phyloP scores from a whole-genome alignment of 768 basidiomycete genomes.

The Cyclocybe aegerita region DNA sequence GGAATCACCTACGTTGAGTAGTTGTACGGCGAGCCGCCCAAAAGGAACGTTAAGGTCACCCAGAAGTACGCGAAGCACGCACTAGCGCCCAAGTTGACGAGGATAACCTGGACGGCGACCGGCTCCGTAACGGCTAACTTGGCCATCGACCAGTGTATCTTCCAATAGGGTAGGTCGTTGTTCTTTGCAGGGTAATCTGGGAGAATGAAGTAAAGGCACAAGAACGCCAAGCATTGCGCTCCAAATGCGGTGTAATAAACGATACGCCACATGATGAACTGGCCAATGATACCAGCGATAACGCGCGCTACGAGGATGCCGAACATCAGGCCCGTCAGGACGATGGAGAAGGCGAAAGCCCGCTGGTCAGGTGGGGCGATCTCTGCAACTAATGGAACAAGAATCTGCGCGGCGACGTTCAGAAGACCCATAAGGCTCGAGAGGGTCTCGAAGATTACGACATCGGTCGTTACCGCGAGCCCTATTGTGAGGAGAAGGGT shows the following conservation, averaged over 20 bases:
- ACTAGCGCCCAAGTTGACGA: conserved; percentile 61
- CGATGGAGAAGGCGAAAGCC: conserved; percentile 73
- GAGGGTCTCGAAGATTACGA: conserved; percentile 61
- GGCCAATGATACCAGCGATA: conserved; percentile 68
- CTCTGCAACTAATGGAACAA: conserved; percentile 76
- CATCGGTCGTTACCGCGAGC: conserved; percentile 57
- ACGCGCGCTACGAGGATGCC: conserved; percentile 76
- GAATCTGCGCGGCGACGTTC: conserved; percentile 74
- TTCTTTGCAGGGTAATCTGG: conserved; percentile 84
- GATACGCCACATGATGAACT: conserved; percentile 70
- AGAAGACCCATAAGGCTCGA: conserved; percentile 67
- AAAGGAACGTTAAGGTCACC: conserved; percentile 78
- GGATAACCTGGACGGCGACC: conserved; percentile 60
- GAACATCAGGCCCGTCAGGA: conserved; percentile 62
- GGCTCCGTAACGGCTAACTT: conserved; percentile 77
- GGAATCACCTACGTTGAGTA: conserved; percentile 59
- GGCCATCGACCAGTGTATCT: conserved; percentile 72
- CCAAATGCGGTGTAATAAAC: conserved; percentile 78
- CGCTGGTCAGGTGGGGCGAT: conserved; percentile 71
- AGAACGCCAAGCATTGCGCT: conserved; percentile 57
- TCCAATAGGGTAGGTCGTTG: conserved; percentile 55
- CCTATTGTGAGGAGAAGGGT: conserved; percentile 67
- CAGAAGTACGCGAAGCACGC: conserved; percentile 58
- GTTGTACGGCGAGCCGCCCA: conserved; percentile 71
- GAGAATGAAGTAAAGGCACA: conserved; percentile 57